phyloP scores from a whole-genome alignment of 441 rosid species.

The Populus tomentosa region DNA sequence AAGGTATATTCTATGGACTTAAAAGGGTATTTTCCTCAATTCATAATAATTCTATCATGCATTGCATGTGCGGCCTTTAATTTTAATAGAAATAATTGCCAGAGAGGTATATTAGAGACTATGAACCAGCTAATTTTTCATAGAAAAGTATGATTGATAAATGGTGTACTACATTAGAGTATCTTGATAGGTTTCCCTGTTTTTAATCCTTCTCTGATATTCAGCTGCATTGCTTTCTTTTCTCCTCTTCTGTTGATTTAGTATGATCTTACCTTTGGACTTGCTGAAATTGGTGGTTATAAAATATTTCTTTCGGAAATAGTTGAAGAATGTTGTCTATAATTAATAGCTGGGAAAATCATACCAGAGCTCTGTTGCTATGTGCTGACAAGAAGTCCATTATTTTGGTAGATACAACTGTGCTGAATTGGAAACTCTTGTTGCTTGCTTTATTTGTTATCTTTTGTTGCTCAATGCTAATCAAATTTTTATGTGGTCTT shows the following conservation, averaged over 20 bases:
- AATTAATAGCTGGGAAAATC: not conserved
- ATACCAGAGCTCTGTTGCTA: not conserved
- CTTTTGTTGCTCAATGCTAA: not conserved
- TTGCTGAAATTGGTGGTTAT: not conserved
- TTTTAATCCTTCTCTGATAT: too few relatives aligned
- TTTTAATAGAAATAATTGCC: too few relatives aligned
- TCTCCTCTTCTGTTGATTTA: not conserved
- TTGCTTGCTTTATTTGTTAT: not conserved
- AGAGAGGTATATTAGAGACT: too few relatives aligned
- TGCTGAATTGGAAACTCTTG: not conserved
- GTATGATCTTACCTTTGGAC: constrained; percentile 8
- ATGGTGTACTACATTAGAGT: too few relatives aligned
- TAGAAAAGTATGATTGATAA: too few relatives aligned
- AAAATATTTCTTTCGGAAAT: not conserved
- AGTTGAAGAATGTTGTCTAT: not conserved
- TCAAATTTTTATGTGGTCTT: not conserved
- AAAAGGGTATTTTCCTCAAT: constrained; percentile 2
- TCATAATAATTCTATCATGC: not conserved
- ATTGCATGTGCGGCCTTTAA: too few relatives aligned
- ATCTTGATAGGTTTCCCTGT: not conserved
- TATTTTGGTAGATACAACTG: not conserved
- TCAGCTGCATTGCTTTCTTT: not conserved
- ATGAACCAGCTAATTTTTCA: too few relatives aligned
- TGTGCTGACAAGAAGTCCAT: not conserved
- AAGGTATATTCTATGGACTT: not conserved